phyloP scores from a whole-genome alignment of 2,329 filamentous ascomycete species.

The Phyllosticta citriasiana region DNA sequence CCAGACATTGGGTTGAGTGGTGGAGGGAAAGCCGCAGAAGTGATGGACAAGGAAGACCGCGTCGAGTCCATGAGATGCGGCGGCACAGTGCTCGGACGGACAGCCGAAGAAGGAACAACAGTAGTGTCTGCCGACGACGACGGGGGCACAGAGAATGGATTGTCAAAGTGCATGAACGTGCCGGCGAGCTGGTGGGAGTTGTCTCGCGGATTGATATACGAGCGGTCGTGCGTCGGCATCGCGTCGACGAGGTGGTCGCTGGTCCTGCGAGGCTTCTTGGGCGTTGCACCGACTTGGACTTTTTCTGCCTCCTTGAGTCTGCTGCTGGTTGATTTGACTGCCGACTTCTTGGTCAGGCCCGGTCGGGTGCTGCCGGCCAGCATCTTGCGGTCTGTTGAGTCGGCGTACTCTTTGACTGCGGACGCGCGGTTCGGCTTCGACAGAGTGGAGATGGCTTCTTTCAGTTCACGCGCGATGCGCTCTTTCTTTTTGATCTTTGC shows the following conservation, averaged over 20 bases:
- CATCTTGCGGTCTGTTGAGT: slow-evolving; percentile 45
- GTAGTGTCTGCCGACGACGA: slow-evolving; percentile 24
- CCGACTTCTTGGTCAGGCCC: slow-evolving; percentile 11
- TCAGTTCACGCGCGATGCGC: slow-evolving; percentile 57
- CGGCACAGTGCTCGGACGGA: slow-evolving; percentile 17
- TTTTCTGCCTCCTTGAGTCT: background rate
- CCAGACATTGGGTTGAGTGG: background rate
- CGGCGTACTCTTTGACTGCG: slow-evolving; percentile 56
- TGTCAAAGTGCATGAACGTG: slow-evolving; percentile 21
- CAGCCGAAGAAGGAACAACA: slow-evolving; percentile 31
- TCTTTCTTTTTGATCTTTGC: slow-evolving; percentile 55
- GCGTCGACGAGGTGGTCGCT: background rate
- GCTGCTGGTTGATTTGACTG: slow-evolving; percentile 13
- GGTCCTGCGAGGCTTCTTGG: slow-evolving; percentile 15
- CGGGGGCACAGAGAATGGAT: slow-evolving; percentile 18
- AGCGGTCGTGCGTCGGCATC: background rate
- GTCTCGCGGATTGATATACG: background rate
- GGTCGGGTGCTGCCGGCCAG: background rate
- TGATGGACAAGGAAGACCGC: background rate
- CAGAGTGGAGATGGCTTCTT: slow-evolving; percentile 62
- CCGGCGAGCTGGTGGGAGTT: slow-evolving; percentile 15
- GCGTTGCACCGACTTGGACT: slow-evolving; percentile 13
- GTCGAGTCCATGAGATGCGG: background rate
- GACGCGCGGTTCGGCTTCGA: slow-evolving; percentile 67
- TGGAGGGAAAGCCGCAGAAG: background rate